Evolutionary conservation across 2,329 filamentous ascomycete genomes (phyloP), one percentile per base, ranked within the genome.

Genomic region (Phialocephala subalpina): DNA sequence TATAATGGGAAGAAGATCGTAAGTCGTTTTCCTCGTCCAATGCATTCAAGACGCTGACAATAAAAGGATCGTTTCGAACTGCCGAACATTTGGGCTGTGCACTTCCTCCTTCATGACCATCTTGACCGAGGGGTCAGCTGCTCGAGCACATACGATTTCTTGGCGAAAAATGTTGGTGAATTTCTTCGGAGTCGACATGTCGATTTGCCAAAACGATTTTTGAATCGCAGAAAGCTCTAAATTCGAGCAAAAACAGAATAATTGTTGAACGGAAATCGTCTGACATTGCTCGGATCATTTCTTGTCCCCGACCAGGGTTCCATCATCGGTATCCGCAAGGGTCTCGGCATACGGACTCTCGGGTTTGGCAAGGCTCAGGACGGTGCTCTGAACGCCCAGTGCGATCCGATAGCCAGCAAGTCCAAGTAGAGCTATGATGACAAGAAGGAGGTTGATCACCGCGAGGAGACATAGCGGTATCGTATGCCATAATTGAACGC

Each of bases 1-100:
- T 70, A 74, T 47, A 73, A 71, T 27, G 63, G 76, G 36, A 75
- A 75, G 63, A 69, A 74, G 69, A 68, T 77, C 67, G 73, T 68
- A 52, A 52, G 69, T 80, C 14, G 77, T 80, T 67, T 70, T 77
- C 33, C 73, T 49, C 2, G 78, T 52, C 65, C 18, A 16, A 40
- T 78, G 75, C 8, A 45, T 62, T 1, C 27, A 71, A 8, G 57
- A 62, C 3, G 59, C 35, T 70, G 27, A 62, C 45, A 22, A 42
- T 60, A 36, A 8, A 38, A 70, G 71, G 69, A 74, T 60, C 67
- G 72, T 47, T 72, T 70, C 36, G 71, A 73, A 45, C 61, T 73
- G n/a, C 70, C 66, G 12, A 69, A 72, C 60, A 68, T 72, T 35
- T 64, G 55, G 52, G 69, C 68, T 11, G 70, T 73, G 25, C 72